A percentile compares a stretch with the other conserved stretches of the same genome.
Conservation (phyloP, 179 eudicot species). For the Camellia oleifera region DNA sequence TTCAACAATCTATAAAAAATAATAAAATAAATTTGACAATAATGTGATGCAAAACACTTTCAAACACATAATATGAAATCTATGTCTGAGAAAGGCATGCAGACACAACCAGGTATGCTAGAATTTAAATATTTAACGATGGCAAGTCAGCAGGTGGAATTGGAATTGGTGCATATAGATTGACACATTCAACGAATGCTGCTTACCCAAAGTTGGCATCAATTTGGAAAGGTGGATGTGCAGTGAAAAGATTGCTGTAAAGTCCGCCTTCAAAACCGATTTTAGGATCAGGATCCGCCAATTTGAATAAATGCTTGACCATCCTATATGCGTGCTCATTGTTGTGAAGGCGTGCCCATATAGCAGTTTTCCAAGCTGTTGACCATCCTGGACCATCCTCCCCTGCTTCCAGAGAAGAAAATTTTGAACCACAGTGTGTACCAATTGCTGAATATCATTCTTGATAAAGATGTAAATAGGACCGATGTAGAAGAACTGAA, state of each 20-base stretch:
- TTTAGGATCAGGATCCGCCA: conserved; percentile 82
- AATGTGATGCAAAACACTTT: not conserved
- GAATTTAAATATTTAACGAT: not conserved
- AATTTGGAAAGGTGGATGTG: conserved; percentile 95
- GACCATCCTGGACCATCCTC: conserved; percentile 98
- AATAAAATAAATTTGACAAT: too few relatives aligned
- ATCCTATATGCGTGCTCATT: conserved; percentile 73
- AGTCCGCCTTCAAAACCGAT: conserved; percentile 71
- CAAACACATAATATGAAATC: too few relatives aligned
- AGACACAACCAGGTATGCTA: not conserved
- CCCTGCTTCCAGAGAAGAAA: conserved; percentile 30
- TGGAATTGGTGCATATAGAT: not conserved
- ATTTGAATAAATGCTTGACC: conserved; percentile 79
- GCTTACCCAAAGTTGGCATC: conserved; percentile 86
- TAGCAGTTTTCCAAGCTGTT: conserved; percentile 80
- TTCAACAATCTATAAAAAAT: too few relatives aligned
- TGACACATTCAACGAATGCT: not conserved
- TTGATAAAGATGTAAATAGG: not conserved
- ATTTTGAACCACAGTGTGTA: not conserved
- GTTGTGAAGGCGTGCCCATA: conserved; percentile 73
- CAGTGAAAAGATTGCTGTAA: conserved; percentile 80
- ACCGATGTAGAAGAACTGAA: too few relatives aligned
- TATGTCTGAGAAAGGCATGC: not conserved
- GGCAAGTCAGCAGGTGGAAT: too few relatives aligned
- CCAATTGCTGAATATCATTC: not conserved